Evolutionary conservation across 176 grass and related monocot genomes (phyloP).

Genomic region (Alopecurus myosuroides): DNA sequence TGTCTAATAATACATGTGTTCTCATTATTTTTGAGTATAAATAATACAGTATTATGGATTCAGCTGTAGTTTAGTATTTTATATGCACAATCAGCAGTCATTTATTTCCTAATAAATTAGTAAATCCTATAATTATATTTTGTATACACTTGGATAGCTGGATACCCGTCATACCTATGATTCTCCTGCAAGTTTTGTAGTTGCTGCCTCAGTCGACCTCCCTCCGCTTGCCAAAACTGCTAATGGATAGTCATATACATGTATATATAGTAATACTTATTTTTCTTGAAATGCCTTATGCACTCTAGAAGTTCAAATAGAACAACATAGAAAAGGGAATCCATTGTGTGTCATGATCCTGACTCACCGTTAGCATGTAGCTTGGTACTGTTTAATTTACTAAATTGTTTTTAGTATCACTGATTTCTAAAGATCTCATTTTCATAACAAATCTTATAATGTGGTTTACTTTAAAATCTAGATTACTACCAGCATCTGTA

Average conservation of each 20-base stretch:
- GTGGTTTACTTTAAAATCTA: no score
- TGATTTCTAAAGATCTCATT: no score
- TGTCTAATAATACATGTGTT: not conserved
- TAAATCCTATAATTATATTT: not conserved
- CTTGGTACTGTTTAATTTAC: no score
- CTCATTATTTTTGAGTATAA: not conserved
- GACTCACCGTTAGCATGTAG: no score
- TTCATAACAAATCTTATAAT: no score
- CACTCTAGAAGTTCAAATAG: not conserved
- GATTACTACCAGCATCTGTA: no score
- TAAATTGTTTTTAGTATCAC: no score
- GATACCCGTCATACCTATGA: constrained; percentile 35
- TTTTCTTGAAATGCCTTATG: not conserved
- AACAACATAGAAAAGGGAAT: not conserved
- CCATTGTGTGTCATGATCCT: not conserved
- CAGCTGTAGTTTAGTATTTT: no score
- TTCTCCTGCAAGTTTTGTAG: constrained; percentile 62
- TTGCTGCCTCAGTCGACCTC: constrained; percentile 58
- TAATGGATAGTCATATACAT: not conserved
- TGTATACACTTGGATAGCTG: constrained; percentile 17
- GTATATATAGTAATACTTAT: not conserved
- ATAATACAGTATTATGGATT: not conserved
- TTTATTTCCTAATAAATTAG: not conserved
- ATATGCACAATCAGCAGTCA: not conserved
- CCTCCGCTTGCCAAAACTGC: constrained; percentile 66